These are phyloP conservation scores for Lentinula sp. DNA, from an alignment of 768 basidiomycete genomes.

Conservation along the genomic window DNA sequence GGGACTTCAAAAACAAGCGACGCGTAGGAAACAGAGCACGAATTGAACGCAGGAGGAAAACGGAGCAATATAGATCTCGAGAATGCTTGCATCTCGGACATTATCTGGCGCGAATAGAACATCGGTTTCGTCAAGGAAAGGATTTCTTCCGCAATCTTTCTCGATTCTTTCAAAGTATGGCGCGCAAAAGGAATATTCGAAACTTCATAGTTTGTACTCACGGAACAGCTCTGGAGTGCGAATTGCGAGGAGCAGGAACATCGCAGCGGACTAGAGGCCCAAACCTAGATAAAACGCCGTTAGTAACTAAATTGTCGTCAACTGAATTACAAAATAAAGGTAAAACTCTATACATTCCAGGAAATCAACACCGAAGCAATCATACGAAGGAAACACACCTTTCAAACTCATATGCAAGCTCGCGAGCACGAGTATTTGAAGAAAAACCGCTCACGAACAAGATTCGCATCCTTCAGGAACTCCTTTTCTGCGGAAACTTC, in stretches of 20 bases:
- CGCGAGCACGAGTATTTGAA: slow-evolving; percentile 74
- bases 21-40: background rate
- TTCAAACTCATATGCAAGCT: slow-evolving; percentile 85
- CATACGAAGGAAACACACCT: slow-evolving; percentile 37
- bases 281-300: slow-evolving; percentile 40
- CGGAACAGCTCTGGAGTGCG: slow-evolving; percentile 71
- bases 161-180: background rate
- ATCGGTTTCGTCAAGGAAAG: background rate
- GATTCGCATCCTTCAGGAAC: slow-evolving; percentile 52
- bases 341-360: slow-evolving; percentile 4
- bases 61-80: background rate
- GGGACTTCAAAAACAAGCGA: slow-evolving; percentile 9
- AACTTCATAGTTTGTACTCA: slow-evolving; percentile 44
- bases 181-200: slow-evolving; percentile 11
- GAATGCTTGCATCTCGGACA: background rate
- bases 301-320: slow-evolving; percentile 1
- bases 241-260: slow-evolving; percentile 81
- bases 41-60: background rate
- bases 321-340: background rate
- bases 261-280: slow-evolving; percentile 85
- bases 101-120: background rate
- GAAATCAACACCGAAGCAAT: background rate
- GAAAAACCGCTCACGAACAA: slow-evolving; percentile 86
- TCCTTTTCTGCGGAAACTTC: background rate
- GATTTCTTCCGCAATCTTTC: background rate